Conservation (phyloP, 2,329 filamentous ascomycete genomes). For the Aspergillaceae sp. region DNA sequence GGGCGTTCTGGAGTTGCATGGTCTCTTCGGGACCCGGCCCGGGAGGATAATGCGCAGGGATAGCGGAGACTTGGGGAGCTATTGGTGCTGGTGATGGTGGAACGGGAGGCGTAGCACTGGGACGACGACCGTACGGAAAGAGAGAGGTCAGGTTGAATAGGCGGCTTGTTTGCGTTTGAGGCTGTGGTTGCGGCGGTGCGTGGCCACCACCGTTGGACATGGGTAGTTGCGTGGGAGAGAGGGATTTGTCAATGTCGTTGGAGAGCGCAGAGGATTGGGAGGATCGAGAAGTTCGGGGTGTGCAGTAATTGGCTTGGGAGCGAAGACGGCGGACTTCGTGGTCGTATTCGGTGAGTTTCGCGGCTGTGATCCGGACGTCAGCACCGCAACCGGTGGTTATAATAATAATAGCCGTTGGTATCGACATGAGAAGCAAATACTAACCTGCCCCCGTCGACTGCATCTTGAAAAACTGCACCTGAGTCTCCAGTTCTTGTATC, state of each 20-base stretch:
- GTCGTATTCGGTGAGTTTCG: constrained; percentile 55
- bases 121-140: constrained; percentile 28
- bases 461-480: constrained; percentile 44
- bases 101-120: constrained; percentile 21
- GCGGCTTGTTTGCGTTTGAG: constrained; percentile 23
- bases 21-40: constrained; percentile 17
- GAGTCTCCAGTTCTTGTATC: constrained; percentile 47
- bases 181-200: constrained; percentile 9
- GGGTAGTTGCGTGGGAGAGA: constrained; percentile 29
- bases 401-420: not conserved
- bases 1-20: constrained; percentile 44
- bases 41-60: constrained; percentile 6
- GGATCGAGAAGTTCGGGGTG: constrained; percentile 14
- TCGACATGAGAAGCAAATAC: constrained; percentile 9
- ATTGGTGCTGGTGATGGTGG: constrained; percentile 9
- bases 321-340: constrained; percentile 49
- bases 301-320: constrained; percentile 19
- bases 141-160: constrained; percentile 32
- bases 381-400: constrained; percentile 2
- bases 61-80: constrained; percentile 10
- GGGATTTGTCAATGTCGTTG: constrained; percentile 10
- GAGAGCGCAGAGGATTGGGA: constrained; percentile 23
- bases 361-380: constrained; percentile 29
- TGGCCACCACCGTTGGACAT: constrained; percentile 10
- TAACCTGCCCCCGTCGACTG: constrained; percentile 47